Conservation (phyloP, 2,329 filamentous ascomycete species). For the Pyrenophora teres region DNA sequence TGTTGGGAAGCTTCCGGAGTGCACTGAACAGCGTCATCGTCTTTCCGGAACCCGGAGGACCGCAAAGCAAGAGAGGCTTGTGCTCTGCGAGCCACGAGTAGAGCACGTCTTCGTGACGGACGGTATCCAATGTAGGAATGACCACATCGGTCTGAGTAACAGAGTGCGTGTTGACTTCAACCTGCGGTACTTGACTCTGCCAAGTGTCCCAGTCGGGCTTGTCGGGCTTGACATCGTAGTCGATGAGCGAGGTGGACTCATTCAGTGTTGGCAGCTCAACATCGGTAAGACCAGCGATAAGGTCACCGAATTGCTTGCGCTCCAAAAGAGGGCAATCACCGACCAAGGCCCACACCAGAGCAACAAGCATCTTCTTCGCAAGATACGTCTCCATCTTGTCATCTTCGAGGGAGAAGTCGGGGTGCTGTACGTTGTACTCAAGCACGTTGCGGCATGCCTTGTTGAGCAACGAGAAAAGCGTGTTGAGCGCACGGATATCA, state of each 20-base stretch:
- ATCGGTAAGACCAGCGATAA: slow-evolving; percentile 77
- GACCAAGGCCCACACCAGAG: slow-evolving; percentile 92
- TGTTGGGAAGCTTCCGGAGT: slow-evolving; percentile 92
- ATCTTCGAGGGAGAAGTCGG: slow-evolving; percentile 88
- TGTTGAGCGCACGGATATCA: slow-evolving; percentile 84
- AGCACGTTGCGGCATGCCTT: slow-evolving; percentile 90
- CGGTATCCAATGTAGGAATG: slow-evolving; percentile 95
- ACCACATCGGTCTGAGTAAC: slow-evolving; percentile 98
- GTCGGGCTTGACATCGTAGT: slow-evolving; percentile 89
- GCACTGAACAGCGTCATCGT: slow-evolving; percentile 99
- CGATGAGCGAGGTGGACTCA: slow-evolving; percentile 83
- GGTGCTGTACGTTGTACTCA: slow-evolving; percentile 93
- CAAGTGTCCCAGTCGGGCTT: slow-evolving; percentile 88
- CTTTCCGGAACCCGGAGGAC: slow-evolving; percentile 97
- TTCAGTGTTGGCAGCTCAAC: slow-evolving; percentile 83
- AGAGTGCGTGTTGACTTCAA: slow-evolving; percentile 98
- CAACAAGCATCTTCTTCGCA: slow-evolving; percentile 90
- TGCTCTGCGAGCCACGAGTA: slow-evolving; percentile 99
- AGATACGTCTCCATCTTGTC: slow-evolving; percentile 90
- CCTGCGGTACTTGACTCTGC: slow-evolving; percentile 90
- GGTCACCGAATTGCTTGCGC: slow-evolving; percentile 87
- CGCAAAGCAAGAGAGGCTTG: slow-evolving; percentile 93
- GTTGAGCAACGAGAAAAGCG: slow-evolving; percentile 92
- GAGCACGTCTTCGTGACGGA: slow-evolving; percentile 97
- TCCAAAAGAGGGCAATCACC: slow-evolving; percentile 90